These are phyloP conservation scores for Pilasporangium apinafurcum DNA, from an alignment of 352 stramenopile genomes.

Conservation along the genomic window DNA sequence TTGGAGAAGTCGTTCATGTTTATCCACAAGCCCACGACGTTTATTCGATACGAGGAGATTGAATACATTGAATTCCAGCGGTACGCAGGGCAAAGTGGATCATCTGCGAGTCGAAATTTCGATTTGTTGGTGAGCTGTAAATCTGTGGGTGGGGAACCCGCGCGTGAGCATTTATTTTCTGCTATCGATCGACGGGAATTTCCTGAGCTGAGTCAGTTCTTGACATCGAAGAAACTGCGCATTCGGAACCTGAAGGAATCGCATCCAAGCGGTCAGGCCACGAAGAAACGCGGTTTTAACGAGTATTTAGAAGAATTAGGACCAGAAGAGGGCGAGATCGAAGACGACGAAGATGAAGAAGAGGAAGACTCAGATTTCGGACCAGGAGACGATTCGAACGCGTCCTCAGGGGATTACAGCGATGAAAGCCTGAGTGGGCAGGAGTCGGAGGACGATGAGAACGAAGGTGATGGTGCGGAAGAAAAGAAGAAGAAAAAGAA, in stretches of 20 bases:
- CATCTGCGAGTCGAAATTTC: slow-evolving; percentile 92
- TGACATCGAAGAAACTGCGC: slow-evolving; percentile 92
- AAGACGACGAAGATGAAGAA: slow-evolving; percentile 86
- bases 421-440: slow-evolving; percentile 77
- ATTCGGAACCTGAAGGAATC: slow-evolving; percentile 92
- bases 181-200: slow-evolving; percentile 96
- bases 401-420: slow-evolving; percentile 75
- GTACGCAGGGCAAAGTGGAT: slow-evolving; percentile 88
- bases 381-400: slow-evolving; percentile 51
- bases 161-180: slow-evolving; percentile 92
- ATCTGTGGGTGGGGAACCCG: slow-evolving; percentile 72
- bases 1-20: slow-evolving; percentile 99
- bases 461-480: slow-evolving; percentile 40
- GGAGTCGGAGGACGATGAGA: slow-evolving; percentile 74
- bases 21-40: slow-evolving; percentile 98
- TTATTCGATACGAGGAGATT: slow-evolving; percentile 99
- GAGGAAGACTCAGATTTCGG: slow-evolving; percentile 93
- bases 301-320: slow-evolving; percentile 73
- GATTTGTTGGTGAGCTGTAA: slow-evolving; percentile 93
- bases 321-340: slow-evolving; percentile 83
- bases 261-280: slow-evolving; percentile 32
- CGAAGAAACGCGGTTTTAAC: slow-evolving; percentile 75
- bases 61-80: slow-evolving; percentile 98
- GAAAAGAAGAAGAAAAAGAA: slow-evolving; percentile 64
- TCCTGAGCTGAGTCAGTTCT: slow-evolving; percentile 91